Evolutionary conservation across 2,329 filamentous ascomycete genomes (phyloP).

Genomic region (Penicillium sp.): DNA sequence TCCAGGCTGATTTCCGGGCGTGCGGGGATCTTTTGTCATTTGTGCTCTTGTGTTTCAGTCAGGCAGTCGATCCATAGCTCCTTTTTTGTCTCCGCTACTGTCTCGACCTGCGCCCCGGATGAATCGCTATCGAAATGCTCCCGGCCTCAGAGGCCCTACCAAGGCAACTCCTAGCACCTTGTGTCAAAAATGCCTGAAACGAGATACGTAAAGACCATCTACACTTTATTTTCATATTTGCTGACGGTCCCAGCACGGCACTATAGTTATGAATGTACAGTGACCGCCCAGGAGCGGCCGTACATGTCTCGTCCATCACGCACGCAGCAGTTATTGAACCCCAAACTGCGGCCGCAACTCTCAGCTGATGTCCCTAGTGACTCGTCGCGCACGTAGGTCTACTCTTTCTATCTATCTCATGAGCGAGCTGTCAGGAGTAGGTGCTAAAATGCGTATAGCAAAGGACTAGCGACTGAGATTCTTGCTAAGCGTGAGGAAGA

Average conservation of each 20-base stretch:
- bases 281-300: slow-evolving; percentile 68
- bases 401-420: neutral
- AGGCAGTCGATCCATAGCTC: too few species aligned
- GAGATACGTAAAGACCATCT: slow-evolving; percentile 61
- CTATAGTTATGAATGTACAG: slow-evolving; percentile 94
- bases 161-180: slow-evolving; percentile 69
- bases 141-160: slow-evolving; percentile 54
- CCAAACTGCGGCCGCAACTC: slow-evolving; percentile 75
- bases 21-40: too few species aligned
- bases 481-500: slow-evolving; percentile 65
- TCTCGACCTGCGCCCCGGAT: too few species aligned
- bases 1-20: too few species aligned
- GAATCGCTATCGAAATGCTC: slow-evolving; percentile 48
- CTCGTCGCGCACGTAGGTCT: slow-evolving; percentile 43
- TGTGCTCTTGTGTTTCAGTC: too few species aligned
- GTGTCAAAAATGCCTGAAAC: slow-evolving; percentile 91
- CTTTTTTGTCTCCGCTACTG: too few species aligned
- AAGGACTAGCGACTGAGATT: slow-evolving; percentile 66
- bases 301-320: slow-evolving; percentile 80
- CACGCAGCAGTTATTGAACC: slow-evolving; percentile 84
- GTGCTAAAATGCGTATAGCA: slow-evolving; percentile 41
- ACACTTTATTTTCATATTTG: neutral
- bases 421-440: too few species aligned
- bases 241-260: slow-evolving; percentile 62
- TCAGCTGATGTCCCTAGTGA: slow-evolving; percentile 61